Percentiles rank a stretch among this genome's conserved stretches.
These are phyloP conservation scores for Suhomyces taliae DNA, from an alignment of 1,139 yeast genomes.

Conservation along the genomic window DNA sequence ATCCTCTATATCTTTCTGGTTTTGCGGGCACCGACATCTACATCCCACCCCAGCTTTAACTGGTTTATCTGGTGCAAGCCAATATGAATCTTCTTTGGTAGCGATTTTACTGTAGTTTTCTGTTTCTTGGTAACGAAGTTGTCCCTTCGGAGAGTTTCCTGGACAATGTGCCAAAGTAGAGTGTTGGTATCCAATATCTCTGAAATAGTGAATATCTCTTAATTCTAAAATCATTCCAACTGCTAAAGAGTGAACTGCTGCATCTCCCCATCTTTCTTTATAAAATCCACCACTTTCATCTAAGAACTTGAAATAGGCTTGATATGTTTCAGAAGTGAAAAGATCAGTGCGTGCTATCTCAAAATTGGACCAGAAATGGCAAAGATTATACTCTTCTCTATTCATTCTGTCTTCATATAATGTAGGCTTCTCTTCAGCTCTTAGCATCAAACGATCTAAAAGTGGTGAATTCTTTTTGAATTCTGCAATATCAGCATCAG, in stretches of 20 bases:
- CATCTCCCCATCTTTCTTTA: slow-evolving; percentile 94
- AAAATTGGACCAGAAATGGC: slow-evolving; percentile 94
- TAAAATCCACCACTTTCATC: slow-evolving; percentile 80
- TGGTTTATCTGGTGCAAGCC: slow-evolving; percentile 49
- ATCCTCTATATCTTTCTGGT: slow-evolving; percentile 53
- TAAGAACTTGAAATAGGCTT: slow-evolving; percentile 61
- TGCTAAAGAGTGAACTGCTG: slow-evolving; percentile 86
- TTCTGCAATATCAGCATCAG: slow-evolving; percentile 15
- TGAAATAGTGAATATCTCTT: slow-evolving; percentile 76
- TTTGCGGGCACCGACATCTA: slow-evolving; percentile 74
- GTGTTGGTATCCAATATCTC: slow-evolving; percentile 88
- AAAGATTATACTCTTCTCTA: slow-evolving; percentile 69
- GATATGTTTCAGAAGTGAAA: slow-evolving; percentile 63
- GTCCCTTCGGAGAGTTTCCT: slow-evolving; percentile 51
- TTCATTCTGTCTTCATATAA: slow-evolving; percentile 56
- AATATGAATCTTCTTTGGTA: slow-evolving; percentile 27
- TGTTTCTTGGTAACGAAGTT: slow-evolving; percentile 43
- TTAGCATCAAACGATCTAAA: slow-evolving; percentile 22
- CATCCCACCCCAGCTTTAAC: slow-evolving; percentile 70
- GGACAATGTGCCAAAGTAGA: slow-evolving; percentile 85
- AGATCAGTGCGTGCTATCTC: slow-evolving; percentile 82
- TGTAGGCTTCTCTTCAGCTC: slow-evolving; percentile 29
- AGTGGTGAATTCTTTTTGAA: slow-evolving; percentile 12
- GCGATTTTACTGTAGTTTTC: slow-evolving; percentile 9
- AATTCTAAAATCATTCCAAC: slow-evolving; percentile 68